phyloP scores from a whole-genome alignment of 140 eudicot species.

The Cichorium intybus region DNA sequence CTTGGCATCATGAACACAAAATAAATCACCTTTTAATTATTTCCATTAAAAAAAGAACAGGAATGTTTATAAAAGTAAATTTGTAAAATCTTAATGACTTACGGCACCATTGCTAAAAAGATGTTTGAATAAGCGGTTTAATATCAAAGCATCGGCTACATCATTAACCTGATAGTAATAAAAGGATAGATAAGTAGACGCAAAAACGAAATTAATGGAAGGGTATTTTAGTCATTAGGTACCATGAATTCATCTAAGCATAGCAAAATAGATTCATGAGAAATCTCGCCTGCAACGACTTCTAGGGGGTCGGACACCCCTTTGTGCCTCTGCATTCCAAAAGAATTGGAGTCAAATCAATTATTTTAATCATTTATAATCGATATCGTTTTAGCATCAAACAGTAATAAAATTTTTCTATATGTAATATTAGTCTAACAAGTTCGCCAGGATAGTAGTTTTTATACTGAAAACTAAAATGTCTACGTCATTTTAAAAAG shows the following conservation, averaged over 20 bases:
- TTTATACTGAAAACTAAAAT: background rate
- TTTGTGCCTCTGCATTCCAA: slow-evolving; percentile 61
- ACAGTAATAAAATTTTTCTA: background rate
- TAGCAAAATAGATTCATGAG: slow-evolving; percentile 76
- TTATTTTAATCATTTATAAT: background rate
- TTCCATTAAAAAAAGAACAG: slow-evolving; percentile 8
- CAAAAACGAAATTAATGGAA: background rate
- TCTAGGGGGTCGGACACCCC: slow-evolving; percentile 93
- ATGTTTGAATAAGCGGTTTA: slow-evolving; percentile 82
- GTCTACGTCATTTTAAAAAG: background rate
- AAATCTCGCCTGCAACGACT: slow-evolving; percentile 87
- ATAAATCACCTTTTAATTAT: background rate
- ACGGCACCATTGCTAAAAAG: slow-evolving; percentile 69
- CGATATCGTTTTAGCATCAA: background rate
- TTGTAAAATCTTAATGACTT: slow-evolving; percentile 25
- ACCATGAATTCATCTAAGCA: slow-evolving; percentile 97
- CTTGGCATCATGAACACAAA: slow-evolving; percentile 12
- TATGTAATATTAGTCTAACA: background rate
- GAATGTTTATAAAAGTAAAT: background rate
- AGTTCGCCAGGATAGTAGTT: background rate
- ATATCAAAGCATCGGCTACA: slow-evolving; percentile 91
- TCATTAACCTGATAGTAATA: slow-evolving; percentile 59
- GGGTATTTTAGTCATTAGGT: slow-evolving; percentile 25
- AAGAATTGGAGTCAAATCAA: background rate
- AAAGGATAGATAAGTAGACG: background rate